phyloP scores from a whole-genome alignment of 129 eudicot genomes.

The Arctium minus region DNA sequence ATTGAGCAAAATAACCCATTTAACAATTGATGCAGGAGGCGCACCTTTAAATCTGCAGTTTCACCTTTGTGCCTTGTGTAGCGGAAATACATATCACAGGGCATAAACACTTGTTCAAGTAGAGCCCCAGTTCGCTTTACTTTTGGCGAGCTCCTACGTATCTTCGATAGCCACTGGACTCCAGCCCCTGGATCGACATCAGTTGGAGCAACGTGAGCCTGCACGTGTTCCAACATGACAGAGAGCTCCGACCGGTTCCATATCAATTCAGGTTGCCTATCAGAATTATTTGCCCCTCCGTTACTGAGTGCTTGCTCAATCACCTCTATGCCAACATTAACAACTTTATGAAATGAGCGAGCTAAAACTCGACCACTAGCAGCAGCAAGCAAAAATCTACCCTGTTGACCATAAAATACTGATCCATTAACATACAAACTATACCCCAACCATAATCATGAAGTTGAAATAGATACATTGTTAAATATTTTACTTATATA shows the following conservation, averaged over 20 bases:
- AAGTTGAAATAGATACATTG: background rate
- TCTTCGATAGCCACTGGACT: slow-evolving; percentile 88
- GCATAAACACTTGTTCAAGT: slow-evolving; percentile 94
- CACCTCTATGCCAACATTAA: slow-evolving; percentile 69
- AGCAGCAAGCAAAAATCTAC: slow-evolving; percentile 96
- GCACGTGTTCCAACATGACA: slow-evolving; percentile 91
- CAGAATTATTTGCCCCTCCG: slow-evolving; percentile 42
- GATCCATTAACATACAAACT: slow-evolving; percentile 14
- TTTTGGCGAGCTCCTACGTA: slow-evolving; percentile 84
- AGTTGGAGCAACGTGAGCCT: slow-evolving; percentile 99
- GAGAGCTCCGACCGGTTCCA: slow-evolving; percentile 90
- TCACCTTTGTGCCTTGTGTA: slow-evolving; percentile 89
- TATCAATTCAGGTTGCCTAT: slow-evolving; percentile 73
- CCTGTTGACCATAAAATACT: slow-evolving; percentile 47
- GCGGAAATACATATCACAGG: slow-evolving; percentile 89
- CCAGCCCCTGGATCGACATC: slow-evolving; percentile 99
- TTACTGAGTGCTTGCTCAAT: slow-evolving; percentile 60
- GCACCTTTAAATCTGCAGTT: slow-evolving; percentile 75
- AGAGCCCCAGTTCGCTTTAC: slow-evolving; percentile 92
- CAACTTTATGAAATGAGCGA: slow-evolving; percentile 81
- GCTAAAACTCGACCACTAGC: slow-evolving; percentile 92
- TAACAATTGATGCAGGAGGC: background rate
- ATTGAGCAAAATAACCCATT: background rate
- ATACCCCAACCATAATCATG: background rate
- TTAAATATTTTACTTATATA: background rate